Evolutionary conservation across 257 asterid species (phyloP), one percentile per base, ranked within the genome.

Genomic region (Asclepias syriaca): DNA sequence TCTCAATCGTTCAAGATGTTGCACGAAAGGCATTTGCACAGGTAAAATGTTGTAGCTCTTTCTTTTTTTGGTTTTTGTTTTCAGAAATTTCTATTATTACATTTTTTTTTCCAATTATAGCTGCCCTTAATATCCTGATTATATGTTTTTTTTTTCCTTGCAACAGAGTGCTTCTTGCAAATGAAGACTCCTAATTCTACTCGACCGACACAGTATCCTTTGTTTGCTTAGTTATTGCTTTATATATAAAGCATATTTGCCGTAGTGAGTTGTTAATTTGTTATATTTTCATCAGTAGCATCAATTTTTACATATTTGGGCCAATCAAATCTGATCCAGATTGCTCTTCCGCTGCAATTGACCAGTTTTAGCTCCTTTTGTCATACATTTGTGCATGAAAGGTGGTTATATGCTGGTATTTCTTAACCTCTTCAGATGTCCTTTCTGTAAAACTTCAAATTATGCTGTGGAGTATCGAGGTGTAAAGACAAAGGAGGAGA

Each of bases 391-490:
- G 29, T 6, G 8, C 58, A 19, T 51, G 40, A 14, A 32, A 51
- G 46, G 43, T 18, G 7, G 45, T 71, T 34, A 65, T 68, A 66
- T 51, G 73, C 61, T 40, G 74, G 81, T 50, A 29, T 72, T 69
- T 75, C 96, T 88, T 84, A 84, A 87, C 82, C 34, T 18, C 71
- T 74, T 71, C 78, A 95, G 98, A 73, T 95, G 98, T 53, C 99
- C 99, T 1, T 95, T 90, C 80, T 95, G 99, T 80, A 95, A 95
- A 88, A 90, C 93, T 51, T 84, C 86, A 24, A 92, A 86, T 76
- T 95, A 92, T 57, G 99, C 99, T 1, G 98, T 95, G 82, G 99
- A 95, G 82, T 92, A 86, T 81, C 94, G 99, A 58, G 99, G 98
- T 51, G 90, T 80, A 55, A 92, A 89, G 84, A 82, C 98, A 16